Percentiles rank a stretch among this genome's conserved stretches.
Evolutionary conservation across 1,284 basidiomycete genomes (phyloP).

Genomic region (Cutaneotrichosporon daszewskae): DNA sequence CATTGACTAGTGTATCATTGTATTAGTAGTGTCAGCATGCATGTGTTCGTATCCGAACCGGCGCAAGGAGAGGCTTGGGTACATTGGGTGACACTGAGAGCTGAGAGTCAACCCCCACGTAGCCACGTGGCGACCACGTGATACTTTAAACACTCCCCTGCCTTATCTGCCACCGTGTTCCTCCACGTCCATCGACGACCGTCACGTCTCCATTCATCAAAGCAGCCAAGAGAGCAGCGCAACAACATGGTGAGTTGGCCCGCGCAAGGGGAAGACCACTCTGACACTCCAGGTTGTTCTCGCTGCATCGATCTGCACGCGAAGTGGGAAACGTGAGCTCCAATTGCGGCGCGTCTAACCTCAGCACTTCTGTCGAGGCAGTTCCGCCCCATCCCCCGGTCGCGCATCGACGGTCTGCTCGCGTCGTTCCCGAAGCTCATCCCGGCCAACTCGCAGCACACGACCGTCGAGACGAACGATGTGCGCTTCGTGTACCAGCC

Average conservation of each 20-base stretch:
- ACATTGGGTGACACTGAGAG: too few species aligned
- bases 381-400: constrained; percentile 87
- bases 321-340: constrained; percentile 48
- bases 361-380: constrained; percentile 93
- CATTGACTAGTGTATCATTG: constrained; percentile 6
- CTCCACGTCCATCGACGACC: constrained; percentile 8
- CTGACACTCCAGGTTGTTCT: constrained; percentile 51
- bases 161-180: neutral
- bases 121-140: too few species aligned
- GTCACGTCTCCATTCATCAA: constrained; percentile 2
- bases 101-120: too few species aligned
- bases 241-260: constrained; percentile 9
- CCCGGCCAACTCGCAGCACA: constrained; percentile 94
- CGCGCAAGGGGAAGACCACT: neutral
- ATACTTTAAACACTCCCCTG: too few species aligned
- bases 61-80: too few species aligned
- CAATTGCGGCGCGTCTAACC: neutral
- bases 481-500: constrained; percentile 98
- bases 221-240: neutral
- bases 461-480: constrained; percentile 84
- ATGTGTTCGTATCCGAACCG: constrained; percentile 1
- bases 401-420: constrained; percentile 89
- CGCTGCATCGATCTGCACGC: constrained; percentile 77
- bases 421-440: constrained; percentile 98
- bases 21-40: constrained; percentile 1